These are phyloP conservation scores for Biscutella laevigata DNA, from an alignment of 441 rosid genomes.

Conservation along the genomic window DNA sequence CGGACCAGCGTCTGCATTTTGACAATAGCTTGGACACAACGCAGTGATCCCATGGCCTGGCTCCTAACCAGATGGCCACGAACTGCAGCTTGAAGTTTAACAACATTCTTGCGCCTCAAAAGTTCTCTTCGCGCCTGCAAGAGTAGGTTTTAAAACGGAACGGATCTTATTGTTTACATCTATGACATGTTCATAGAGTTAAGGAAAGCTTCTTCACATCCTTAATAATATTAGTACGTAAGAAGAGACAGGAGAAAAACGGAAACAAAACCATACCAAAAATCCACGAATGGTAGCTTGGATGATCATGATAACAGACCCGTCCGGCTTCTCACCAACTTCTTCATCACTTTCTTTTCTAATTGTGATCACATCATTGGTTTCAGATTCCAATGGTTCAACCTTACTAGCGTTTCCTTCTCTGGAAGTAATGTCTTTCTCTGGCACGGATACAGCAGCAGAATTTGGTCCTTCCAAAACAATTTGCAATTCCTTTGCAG, in stretches of 20 bases:
- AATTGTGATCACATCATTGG: slow-evolving; percentile 22
- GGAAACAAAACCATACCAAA: slow-evolving; percentile 38
- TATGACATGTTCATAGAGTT: not conserved
- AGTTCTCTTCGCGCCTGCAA: slow-evolving; percentile 59
- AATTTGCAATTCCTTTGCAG: not conserved
- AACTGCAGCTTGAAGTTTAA: slow-evolving; percentile 85
- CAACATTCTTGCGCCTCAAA: slow-evolving; percentile 53
- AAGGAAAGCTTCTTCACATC: not conserved
- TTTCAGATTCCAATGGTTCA: slow-evolving; percentile 29
- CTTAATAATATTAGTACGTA: not conserved
- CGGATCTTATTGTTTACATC: not conserved
- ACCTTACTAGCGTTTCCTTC: slow-evolving; percentile 8
- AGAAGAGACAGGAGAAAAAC: not conserved
- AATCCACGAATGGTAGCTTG: slow-evolving; percentile 59
- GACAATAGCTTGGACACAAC: slow-evolving; percentile 76
- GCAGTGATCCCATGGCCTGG: slow-evolving; percentile 75
- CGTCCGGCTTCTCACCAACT: slow-evolving; percentile 32
- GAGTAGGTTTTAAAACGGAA: not conserved
- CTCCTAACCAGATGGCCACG: slow-evolving; percentile 86
- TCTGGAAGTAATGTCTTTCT: slow-evolving; percentile 3
- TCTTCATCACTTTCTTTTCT: slow-evolving; percentile 24
- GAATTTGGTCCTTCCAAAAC: not conserved
- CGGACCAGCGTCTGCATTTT: slow-evolving; percentile 88
- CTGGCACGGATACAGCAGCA: slow-evolving; percentile 1
- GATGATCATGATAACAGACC: slow-evolving; percentile 43